Evolutionary conservation across 192 early-diverging fungal genomes (phyloP), one percentile per base, ranked within the genome.

Genomic region (Podila epigama): DNA sequence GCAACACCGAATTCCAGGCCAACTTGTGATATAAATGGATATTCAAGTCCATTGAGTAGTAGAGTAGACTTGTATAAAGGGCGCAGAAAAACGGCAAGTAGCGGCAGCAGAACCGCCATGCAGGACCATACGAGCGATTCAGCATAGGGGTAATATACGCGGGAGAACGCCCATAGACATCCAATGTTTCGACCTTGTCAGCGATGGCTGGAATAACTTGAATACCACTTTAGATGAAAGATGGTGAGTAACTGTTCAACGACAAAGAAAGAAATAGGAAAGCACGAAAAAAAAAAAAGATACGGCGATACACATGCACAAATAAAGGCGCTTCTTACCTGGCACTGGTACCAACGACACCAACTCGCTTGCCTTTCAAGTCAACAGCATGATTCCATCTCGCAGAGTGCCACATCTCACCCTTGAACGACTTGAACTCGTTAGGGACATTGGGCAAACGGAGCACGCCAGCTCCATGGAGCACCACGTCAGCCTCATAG

Each of bases 301-400:
- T 31, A 16, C 39, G n/a, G 1, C 18, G 59, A 28, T 31, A 15
- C 18, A 35, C 36, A 34, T 61, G 31, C 18, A 4, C n/a, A 7
- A 29, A 25, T 2, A 48, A 29, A 18, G 40, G 48, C 11, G 15
- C 22, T 9, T 27, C 5, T 53, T 61, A 75, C 70, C 70, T 83
- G 7, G 84, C 84, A 15, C 70, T 64, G 2, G 58, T 78, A n/a
- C 84, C 84, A 18, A 86, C 68, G 7, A 86, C 58, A 0, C 77
- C 84, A n/a, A 86, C 82, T 16, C 66, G 54, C 69, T 86, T 84
- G 31, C 80, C 77, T 27, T 60, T 56, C 52, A 84, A 25, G 39
- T 83, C 69, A 13, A 82, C 64, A 7, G 67, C 60, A 31, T 79
- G 60, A 31, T 82, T 60, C 84, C 84, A 86, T 52, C 64, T 54